Evolutionary conservation across 805 yeast genomes (phyloP).

Genomic region (Sugiyamaella mastotermitis): DNA sequence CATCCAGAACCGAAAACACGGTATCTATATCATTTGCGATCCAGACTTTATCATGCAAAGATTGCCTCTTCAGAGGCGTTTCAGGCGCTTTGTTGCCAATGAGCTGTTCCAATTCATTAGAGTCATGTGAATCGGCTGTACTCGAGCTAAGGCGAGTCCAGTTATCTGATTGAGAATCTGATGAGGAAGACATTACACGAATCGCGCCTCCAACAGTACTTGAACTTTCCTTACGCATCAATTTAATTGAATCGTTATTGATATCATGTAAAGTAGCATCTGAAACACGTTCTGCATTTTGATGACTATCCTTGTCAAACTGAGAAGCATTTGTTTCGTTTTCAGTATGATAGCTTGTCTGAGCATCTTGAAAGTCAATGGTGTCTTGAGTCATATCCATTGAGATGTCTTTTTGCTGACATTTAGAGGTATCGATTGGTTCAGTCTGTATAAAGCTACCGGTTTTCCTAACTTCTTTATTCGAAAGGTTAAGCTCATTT

Average conservation of each 20-base stretch:
- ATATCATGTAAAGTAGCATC: not conserved
- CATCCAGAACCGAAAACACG: constrained; percentile 30
- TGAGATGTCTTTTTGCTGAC: too few species aligned
- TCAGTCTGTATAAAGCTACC: too few species aligned
- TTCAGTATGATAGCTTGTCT: too few species aligned
- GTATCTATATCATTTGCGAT: constrained; percentile 27
- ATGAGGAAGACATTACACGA: not conserved
- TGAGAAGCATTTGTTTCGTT: too few species aligned
- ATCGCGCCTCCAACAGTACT: not conserved
- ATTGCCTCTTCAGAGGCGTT: not conserved
- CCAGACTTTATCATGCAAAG: constrained; percentile 9
- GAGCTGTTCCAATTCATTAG: not conserved
- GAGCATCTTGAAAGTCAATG: too few species aligned
- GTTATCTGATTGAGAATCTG: not conserved
- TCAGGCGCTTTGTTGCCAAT: not conserved
- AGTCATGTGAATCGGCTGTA: not conserved
- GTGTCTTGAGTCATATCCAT: too few species aligned
- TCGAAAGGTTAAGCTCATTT: too few species aligned
- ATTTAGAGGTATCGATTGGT: too few species aligned
- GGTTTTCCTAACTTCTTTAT: too few species aligned
- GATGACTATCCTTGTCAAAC: too few species aligned
- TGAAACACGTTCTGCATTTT: too few species aligned
- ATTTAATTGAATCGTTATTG: too few species aligned
- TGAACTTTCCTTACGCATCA: not conserved
- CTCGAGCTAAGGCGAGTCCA: not conserved